Base-by-base conservation (phyloP, 768 basidiomycete species). In the Tylopilus intermedius region DNA sequence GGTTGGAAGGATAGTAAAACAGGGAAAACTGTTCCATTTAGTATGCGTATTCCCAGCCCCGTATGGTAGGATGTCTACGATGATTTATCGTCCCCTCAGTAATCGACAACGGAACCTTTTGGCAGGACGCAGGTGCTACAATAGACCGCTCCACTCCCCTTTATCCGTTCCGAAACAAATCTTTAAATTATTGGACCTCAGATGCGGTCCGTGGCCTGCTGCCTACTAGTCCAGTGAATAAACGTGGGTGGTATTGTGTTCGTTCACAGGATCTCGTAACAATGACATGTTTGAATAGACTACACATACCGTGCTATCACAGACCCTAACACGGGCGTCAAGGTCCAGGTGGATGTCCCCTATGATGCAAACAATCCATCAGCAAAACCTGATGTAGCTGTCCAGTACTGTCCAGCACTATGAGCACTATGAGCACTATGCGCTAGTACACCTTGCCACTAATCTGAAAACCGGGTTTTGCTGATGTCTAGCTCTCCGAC, bases 301-400 rank as follows among this genome's bases (percentile, higher is more conserved):
- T 60, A 60, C 37, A 57, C 59, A 15, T 60, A 60, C 32, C 59
- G 59, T 29, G 24, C 51, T 13, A 60, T 60, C 39, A 58, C 21
- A 13, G 59, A 61, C 15, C 35, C 40, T 11, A 7, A 1, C 8
- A 49, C 33, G 13, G 10, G 47, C 5, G 11, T n/a, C 3, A 35
- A 42, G 13, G 59, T 61, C 35, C 18, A 61, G 24, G 59, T 61
- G 14, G 49, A 58, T n/a, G 47, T 21, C 4, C 59, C 59, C 0
- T 57, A 57, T 3, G 49, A 61, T 2, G 18, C 15, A 8, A 39
- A 10, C 0, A 10, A 58, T 10, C n/a, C n/a, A n/a, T n/a, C n/a
- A n/a, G n/a, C n/a, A n/a, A n/a, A n/a, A n/a, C n/a, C n/a, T n/a
- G n/a, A n/a, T n/a, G n/a, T n/a, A n/a, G n/a, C n/a, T n/a, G n/a